These are phyloP conservation scores for Penicillium brevicompactum DNA, from an alignment of 2,329 filamentous ascomycete species.

Conservation along the genomic window DNA sequence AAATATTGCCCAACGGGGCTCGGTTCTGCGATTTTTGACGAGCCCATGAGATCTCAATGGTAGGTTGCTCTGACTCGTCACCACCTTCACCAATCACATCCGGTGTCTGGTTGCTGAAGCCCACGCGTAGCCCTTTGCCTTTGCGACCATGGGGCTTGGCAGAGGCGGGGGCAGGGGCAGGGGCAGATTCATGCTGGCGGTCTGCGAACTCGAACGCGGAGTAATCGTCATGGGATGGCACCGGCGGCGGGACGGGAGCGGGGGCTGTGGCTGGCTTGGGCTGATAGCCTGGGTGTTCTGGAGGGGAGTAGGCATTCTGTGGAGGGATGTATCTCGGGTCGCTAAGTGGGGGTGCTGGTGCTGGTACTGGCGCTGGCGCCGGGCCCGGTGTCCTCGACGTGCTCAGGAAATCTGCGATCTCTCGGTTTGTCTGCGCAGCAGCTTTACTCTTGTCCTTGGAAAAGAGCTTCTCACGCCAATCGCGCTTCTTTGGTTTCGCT, in stretches of 20 bases:
- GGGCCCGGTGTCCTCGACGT: constrained; percentile 34
- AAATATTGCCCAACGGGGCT: constrained; percentile 14
- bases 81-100: constrained; percentile 89
- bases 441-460: constrained; percentile 42
- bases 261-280: not conserved
- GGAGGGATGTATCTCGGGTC: constrained; percentile 34
- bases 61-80: constrained; percentile 76
- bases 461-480: constrained; percentile 56
- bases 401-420: constrained; percentile 61
- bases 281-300: constrained; percentile 25
- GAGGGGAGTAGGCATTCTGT: constrained; percentile 38
- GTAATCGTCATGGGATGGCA: constrained; percentile 24
- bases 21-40: constrained; percentile 26
- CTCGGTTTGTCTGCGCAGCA: constrained; percentile 41
- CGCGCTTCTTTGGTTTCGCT: constrained; percentile 30
- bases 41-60: constrained; percentile 67
- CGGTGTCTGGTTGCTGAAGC: constrained; percentile 71
- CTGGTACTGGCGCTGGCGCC: constrained; percentile 18
- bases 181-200: not conserved
- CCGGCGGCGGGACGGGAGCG: constrained; percentile 17
- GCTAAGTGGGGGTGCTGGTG: constrained; percentile 25
- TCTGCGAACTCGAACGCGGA: constrained; percentile 20
- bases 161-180: constrained; percentile 3
- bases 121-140: constrained; percentile 72
- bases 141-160: constrained; percentile 40